Percentiles rank a stretch among this genome's conserved stretches.
Evolutionary conservation across 2,329 filamentous ascomycete genomes (phyloP).

Genomic region (Xylaria sp.): DNA sequence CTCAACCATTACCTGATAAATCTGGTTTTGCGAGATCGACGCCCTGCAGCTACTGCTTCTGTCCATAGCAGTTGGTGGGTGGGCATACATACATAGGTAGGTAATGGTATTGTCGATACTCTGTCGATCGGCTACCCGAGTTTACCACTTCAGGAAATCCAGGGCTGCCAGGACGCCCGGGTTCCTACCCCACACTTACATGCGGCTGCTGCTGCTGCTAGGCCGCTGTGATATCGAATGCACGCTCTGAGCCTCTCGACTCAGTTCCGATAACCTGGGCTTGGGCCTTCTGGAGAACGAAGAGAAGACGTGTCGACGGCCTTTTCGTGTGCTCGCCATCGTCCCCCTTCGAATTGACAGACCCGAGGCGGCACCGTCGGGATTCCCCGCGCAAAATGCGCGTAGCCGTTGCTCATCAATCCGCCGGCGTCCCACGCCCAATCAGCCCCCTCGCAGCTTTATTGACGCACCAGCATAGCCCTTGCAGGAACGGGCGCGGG

Average conservation of each 20-base stretch:
- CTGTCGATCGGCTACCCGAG: not conserved
- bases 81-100: not conserved
- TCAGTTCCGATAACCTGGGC: slow-evolving; percentile 2
- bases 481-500: slow-evolving; percentile 2
- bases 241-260: slow-evolving; percentile 1
- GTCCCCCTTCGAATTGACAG: slow-evolving; percentile 18
- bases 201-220: not conserved
- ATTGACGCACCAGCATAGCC: slow-evolving; percentile 9
- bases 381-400: slow-evolving; percentile 13
- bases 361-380: slow-evolving; percentile 17
- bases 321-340: slow-evolving; percentile 2
- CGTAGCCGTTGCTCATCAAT: slow-evolving; percentile 13
- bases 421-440: slow-evolving; percentile 9
- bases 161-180: slow-evolving; percentile 2
- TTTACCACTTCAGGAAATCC: slow-evolving; percentile 1
- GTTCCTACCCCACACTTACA: slow-evolving; percentile 10
- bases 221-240: slow-evolving; percentile 8
- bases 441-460: slow-evolving; percentile 6
- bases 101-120: slow-evolving; percentile 6
- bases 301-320: slow-evolving; percentile 1
- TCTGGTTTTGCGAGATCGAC: slow-evolving; percentile 21
- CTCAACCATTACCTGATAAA: slow-evolving; percentile 21
- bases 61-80: slow-evolving; percentile 6
- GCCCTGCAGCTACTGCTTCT: slow-evolving; percentile 11
- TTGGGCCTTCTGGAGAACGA: no score